These are phyloP conservation scores for Cutaneotrichosporon sp. DNA, from an alignment of 1,284 basidiomycete genomes.

Conservation along the genomic window DNA sequence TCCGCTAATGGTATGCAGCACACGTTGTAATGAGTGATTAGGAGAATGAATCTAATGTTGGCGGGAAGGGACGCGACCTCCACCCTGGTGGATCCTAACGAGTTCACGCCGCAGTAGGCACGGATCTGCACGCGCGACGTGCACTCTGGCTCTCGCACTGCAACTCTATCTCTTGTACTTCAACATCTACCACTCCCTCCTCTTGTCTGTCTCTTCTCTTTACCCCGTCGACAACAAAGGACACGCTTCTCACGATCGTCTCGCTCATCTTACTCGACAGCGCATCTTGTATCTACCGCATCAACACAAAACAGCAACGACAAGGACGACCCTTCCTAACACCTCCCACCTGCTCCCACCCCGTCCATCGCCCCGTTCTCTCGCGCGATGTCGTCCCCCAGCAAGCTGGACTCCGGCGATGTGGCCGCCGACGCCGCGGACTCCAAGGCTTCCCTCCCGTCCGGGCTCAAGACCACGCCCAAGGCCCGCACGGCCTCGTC, in stretches of 20 bases:
- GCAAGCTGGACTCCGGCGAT: not conserved
- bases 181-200: not conserved
- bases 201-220: not conserved
- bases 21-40: not conserved
- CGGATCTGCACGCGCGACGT: not conserved
- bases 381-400: not conserved
- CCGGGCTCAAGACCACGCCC: not conserved
- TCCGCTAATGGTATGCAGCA: not conserved
- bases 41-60: not conserved
- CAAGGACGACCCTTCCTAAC: not conserved
- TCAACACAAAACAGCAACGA: not conserved
- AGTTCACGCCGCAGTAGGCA: too few species aligned
- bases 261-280: not conserved
- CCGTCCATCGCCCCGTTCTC: not conserved
- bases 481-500: constrained; percentile 10
- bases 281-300: constrained; percentile 1
- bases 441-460: not conserved
- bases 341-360: not conserved
- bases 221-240: not conserved
- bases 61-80: not conserved
- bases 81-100: not conserved
- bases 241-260: not conserved
- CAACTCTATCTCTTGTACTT: too few species aligned
- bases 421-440: not conserved
- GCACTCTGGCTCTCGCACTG: not conserved